Conservation (phyloP, 352 stramenopile genomes). For the Globisporangium nodosum region DNA sequence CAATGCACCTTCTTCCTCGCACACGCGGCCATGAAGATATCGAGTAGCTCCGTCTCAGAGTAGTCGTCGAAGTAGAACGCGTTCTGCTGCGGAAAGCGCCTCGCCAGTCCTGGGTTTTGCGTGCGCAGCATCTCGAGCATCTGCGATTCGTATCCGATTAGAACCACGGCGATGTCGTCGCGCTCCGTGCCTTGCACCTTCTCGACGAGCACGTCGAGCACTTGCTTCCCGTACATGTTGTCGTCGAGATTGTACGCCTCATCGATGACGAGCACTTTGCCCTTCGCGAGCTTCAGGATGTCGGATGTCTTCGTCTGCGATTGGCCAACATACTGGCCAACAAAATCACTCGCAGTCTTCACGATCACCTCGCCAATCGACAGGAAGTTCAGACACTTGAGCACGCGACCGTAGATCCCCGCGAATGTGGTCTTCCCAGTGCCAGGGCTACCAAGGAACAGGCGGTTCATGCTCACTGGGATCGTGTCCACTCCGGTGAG, state of each 20-base stretch:
- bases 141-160: constrained; percentile 87
- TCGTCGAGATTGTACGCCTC: constrained; percentile 91
- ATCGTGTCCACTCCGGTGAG: constrained; percentile 58
- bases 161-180: constrained; percentile 90
- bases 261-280: constrained; percentile 92
- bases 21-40: constrained; percentile 60
- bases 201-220: constrained; percentile 87
- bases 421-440: constrained; percentile 93
- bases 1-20: constrained; percentile 43
- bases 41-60: constrained; percentile 72
- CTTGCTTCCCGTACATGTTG: constrained; percentile 57
- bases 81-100: constrained; percentile 84
- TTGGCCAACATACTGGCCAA: constrained; percentile 75
- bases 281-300: constrained; percentile 75
- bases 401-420: constrained; percentile 76
- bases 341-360: constrained; percentile 86
- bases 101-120: constrained; percentile 83
- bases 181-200: constrained; percentile 86
- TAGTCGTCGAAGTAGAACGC: constrained; percentile 94
- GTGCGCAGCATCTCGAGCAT: constrained; percentile 90
- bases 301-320: constrained; percentile 84
- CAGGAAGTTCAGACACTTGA: constrained; percentile 88
- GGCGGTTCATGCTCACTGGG: constrained; percentile 70
- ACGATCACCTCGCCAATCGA: constrained; percentile 87
- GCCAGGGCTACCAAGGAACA: constrained; percentile 90